Evolutionary conservation across 164 flowering plant genomes (phyloP), one percentile per base, ranked within the genome.

Genomic region (Piper betle): DNA sequence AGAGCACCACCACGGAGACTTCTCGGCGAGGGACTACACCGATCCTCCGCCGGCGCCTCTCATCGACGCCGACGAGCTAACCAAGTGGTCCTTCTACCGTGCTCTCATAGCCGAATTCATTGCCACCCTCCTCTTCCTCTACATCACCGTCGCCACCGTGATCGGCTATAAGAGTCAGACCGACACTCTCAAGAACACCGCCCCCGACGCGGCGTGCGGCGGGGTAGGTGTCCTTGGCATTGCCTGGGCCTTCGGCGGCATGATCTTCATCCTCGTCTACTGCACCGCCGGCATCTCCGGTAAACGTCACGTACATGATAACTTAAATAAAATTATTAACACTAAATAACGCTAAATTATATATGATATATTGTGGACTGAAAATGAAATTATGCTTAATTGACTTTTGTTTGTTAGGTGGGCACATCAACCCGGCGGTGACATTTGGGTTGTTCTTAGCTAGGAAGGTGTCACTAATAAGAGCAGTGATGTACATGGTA

Each of bases 241-340:
- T 66, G 97, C 97, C 11, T 90, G 97, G 97, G 87, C 97, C 60
- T 85, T 90, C 20, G 97, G 97, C 50, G 97, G 97, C 71, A 89
- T 89, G 97, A 89, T 89, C 77, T 89, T 89, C 63, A 60, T 89
- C 67, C 97, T 90, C 37, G 97, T 90, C 61, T 90, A 87, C 88
- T 90, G 97, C 84, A 87, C 97, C 57, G 97, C 97, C 69, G 97
- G 97, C 40, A 90, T 90, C 73, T 87, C 97, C 10, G 97, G 97
- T 90, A 9, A 37, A 75, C n/a, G n/a, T 20, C 39, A 8, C 39
- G 0, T 9, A 15, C 17, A 40, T 61, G 19, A 8, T 52, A 17
- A 16, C 3, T 13, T 37, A 7, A 10, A 19, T 19, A 12, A 6
- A 39, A 15, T 20, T 15, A 16, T 53, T 1, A 19, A 18, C 6